Base-by-base conservation (phyloP, 495 filamentous ascomycete genomes). In the Neurospora sp. region DNA sequence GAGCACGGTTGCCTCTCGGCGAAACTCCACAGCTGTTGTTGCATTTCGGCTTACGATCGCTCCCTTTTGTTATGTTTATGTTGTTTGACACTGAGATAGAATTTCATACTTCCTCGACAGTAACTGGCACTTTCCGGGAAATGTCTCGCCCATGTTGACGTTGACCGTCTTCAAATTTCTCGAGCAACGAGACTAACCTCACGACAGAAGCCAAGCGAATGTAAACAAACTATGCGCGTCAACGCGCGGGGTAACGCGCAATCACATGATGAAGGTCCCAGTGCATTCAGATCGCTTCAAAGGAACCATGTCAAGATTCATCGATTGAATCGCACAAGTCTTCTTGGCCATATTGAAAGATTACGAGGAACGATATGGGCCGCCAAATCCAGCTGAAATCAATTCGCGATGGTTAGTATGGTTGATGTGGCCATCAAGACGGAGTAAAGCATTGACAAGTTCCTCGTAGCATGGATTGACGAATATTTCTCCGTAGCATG, bases 171-270 rank as follows among this genome's bases (percentile, higher is more conserved):
- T 31, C 9, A 6, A 66, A 31, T 35, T 14, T 16, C 48, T 59
- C 48, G 20, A 66, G 10, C 18, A 59, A 27, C 23, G 14, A 27
- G 20, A 59, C 20, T 59, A 5, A 66, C 10, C 7, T 66, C 54
- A 35, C 54, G 27, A 35, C 18, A 14, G 9, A 3, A 18, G 9
- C 11, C 41, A 11, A 23, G 12, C 4, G 1, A n/a, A 73, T 44
- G 71, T 72, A 70, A 73, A 69, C 39, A 73, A 73, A 73, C 14
- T 46, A 39, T 27, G n/a, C n/a, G n/a, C 23, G 31, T 9, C 39
- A 18, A 72, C 70, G 59, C 62, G 72, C 70, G 74, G 72, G 74
- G 74, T 74, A 74, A 77, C 75, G 71, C 75, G 75, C 5, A 48
- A 46, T 77, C 75, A 77, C 75, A 44, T 77, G 75, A 73, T 71